These are phyloP conservation scores for Colletotrichum paranaense DNA, from an alignment of 2,329 filamentous ascomycete species.

Conservation along the genomic window DNA sequence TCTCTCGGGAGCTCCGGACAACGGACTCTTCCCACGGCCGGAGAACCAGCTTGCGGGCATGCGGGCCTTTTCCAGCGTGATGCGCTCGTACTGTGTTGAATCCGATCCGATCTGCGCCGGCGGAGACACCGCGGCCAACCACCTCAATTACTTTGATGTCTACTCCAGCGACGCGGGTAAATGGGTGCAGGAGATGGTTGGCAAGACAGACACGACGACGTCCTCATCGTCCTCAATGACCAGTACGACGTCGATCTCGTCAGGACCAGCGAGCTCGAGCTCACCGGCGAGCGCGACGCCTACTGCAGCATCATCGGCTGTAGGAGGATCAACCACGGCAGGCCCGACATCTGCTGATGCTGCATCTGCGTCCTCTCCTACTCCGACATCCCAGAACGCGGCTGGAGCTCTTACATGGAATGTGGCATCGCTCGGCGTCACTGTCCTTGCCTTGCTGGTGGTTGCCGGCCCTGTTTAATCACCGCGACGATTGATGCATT, in stretches of 20 bases:
- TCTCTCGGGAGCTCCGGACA: conserved; percentile 40
- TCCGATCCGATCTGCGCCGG: conserved; percentile 53
- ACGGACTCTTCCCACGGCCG: conserved; percentile 45
- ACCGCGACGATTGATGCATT: background rate
- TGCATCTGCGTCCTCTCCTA: background rate
- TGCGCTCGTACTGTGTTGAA: conserved; percentile 48
- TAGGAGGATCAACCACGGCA: background rate
- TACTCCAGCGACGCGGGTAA: conserved; percentile 27
- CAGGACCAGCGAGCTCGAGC: background rate
- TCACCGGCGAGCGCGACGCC: background rate
- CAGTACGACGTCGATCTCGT: background rate
- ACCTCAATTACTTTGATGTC: conserved; percentile 46
- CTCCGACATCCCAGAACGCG: background rate
- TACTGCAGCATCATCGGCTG: background rate
- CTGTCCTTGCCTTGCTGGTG: background rate
- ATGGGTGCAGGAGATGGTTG: conserved; percentile 27
- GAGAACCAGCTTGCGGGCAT: conserved; percentile 43
- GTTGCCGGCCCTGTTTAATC: background rate
- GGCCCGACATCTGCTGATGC: background rate
- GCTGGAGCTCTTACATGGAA: background rate
- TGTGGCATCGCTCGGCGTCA: background rate
- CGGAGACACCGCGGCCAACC: conserved; percentile 45
- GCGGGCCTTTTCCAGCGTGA: conserved; percentile 39
- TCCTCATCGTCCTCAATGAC: conserved; percentile 6
- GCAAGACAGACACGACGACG: background rate